Conservation (phyloP, 805 yeast genomes). For the Pichia exigua region DNA sequence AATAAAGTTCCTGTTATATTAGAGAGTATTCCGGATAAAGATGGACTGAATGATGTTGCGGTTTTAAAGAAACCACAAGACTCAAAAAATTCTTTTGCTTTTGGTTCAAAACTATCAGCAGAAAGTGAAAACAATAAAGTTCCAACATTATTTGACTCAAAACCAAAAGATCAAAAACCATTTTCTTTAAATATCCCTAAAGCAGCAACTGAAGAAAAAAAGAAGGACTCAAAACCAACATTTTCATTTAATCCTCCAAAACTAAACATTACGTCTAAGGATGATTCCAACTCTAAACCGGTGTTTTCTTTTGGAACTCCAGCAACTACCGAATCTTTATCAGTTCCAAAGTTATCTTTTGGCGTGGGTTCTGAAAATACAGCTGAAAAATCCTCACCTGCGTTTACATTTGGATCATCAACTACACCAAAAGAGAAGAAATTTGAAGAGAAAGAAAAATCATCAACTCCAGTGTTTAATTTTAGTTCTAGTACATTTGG, state of each 20-base stretch:
- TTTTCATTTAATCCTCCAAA: background rate
- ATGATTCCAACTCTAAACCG: background rate
- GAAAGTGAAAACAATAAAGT: background rate
- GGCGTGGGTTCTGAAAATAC: background rate
- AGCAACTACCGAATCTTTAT: background rate
- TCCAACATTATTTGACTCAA: background rate
- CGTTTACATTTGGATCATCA: background rate
- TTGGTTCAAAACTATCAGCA: background rate
- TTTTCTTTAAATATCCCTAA: background rate
- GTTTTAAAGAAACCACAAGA: background rate
- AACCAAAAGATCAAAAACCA: background rate
- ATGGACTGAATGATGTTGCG: background rate
- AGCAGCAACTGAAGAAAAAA: background rate
- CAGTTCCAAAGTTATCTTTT: background rate
- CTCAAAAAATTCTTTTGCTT: background rate
- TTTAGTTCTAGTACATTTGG: background rate
- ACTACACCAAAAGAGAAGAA: background rate
- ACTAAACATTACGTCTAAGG: background rate
- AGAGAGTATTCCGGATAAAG: slow-evolving; percentile 1
- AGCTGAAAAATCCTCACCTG: background rate
- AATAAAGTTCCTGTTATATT: background rate
- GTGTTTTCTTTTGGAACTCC: background rate
- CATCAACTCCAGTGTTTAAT: background rate
- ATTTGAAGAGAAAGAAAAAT: background rate
- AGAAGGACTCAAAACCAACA: background rate